Conservation (phyloP, 1,139 yeast species). For the Saccharomyces pastorianus region DNA sequence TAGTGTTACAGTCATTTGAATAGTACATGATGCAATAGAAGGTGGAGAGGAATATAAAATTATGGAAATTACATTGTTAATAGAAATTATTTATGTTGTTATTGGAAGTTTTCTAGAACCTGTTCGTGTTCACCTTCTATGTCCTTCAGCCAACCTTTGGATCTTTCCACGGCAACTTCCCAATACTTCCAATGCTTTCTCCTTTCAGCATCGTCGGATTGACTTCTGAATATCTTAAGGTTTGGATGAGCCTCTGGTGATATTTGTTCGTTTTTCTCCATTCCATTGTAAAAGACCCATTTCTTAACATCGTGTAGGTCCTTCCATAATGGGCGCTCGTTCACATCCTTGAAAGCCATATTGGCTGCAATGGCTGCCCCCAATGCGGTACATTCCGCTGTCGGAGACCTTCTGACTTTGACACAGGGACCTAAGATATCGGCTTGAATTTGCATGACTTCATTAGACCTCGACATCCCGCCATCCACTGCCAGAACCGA, state of each 20-base stretch:
- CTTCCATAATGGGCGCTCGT: slow-evolving; percentile 63
- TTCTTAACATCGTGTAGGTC: slow-evolving; percentile 55
- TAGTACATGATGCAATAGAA: neutral
- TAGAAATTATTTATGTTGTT: no score
- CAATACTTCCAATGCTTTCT: slow-evolving; percentile 64
- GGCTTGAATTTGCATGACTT: slow-evolving; percentile 90
- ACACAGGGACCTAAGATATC: slow-evolving; percentile 85
- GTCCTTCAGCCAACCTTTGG: slow-evolving; percentile 60
- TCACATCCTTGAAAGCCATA: slow-evolving; percentile 48
- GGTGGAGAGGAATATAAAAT: neutral
- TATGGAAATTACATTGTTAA: neutral
- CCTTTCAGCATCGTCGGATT: slow-evolving; percentile 52
- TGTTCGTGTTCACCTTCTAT: slow-evolving; percentile 13
- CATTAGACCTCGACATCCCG: slow-evolving; percentile 89
- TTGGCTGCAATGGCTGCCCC: slow-evolving; percentile 98
- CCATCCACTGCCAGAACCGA: slow-evolving; percentile 77
- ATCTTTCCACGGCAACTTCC: slow-evolving; percentile 74
- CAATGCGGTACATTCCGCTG: slow-evolving; percentile 86
- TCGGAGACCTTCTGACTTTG: slow-evolving; percentile 69
- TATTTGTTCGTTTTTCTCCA: slow-evolving; percentile 24
- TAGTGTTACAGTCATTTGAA: neutral
- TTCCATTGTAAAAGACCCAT: slow-evolving; percentile 29
- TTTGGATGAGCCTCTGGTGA: slow-evolving; percentile 13
- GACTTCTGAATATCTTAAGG: slow-evolving; percentile 42
- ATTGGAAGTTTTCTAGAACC: slow-evolving; percentile 4